Evolutionary conservation across 371 early-diverging fungal species (phyloP).

Genomic region (Quaeritorhiza haematococci): DNA sequence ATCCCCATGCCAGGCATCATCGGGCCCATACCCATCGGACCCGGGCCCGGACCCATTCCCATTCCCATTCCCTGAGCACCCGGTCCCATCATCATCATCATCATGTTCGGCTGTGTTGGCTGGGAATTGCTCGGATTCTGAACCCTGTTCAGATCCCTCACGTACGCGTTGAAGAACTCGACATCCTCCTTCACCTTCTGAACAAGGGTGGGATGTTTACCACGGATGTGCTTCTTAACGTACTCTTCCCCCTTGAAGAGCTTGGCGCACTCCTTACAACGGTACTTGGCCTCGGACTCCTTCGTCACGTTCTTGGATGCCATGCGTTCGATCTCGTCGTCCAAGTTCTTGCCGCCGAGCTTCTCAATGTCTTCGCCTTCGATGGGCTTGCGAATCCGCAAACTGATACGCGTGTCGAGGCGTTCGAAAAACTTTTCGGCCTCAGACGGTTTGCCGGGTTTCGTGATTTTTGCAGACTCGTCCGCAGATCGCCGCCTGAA

Average conservation of each 20-base stretch:
- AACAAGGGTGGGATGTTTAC: constrained; percentile 77
- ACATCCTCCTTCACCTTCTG: constrained; percentile 56
- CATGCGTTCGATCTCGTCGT: constrained; percentile 45
- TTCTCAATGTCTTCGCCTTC: constrained; percentile 41
- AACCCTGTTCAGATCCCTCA: constrained; percentile 57
- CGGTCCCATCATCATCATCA: constrained; percentile 8
- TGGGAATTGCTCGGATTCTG: constrained; percentile 15
- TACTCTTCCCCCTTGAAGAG: constrained; percentile 91
- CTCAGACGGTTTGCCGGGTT: constrained; percentile 5
- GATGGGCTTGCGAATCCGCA: constrained; percentile 20
- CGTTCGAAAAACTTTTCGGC: constrained; percentile 13
- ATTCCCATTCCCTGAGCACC: not conserved
- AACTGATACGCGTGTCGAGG: constrained; percentile 32
- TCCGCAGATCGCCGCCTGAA: constrained; percentile 10
- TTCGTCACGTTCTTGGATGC: constrained; percentile 28
- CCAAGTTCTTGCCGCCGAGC: constrained; percentile 70
- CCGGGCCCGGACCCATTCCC: constrained; percentile 21
- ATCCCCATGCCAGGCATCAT: constrained; percentile 24
- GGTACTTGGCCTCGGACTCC: constrained; percentile 77
- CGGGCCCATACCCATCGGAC: constrained; percentile 23
- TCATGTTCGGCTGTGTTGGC: constrained; percentile 30
- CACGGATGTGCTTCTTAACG: constrained; percentile 84
- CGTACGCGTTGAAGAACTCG: constrained; percentile 80
- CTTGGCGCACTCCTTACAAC: constrained; percentile 87
- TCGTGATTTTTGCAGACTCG: not conserved